Evolutionary conservation across 2,329 filamentous ascomycete species (phyloP).

Genomic region (Beauveria bassiana): DNA sequence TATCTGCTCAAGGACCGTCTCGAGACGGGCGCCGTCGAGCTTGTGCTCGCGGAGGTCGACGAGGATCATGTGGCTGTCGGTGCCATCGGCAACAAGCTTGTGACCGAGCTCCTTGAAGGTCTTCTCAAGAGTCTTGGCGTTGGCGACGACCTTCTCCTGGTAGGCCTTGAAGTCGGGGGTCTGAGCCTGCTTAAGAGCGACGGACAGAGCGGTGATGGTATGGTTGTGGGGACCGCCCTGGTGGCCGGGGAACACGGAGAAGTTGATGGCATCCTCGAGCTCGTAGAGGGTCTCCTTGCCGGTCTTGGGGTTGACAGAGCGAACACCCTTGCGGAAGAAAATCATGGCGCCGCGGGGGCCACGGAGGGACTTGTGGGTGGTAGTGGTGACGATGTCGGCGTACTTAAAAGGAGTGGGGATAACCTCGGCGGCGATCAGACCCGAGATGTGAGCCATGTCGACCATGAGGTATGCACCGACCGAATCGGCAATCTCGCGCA

Average conservation of each 20-base stretch:
- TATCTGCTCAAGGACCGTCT: slow-evolving; percentile 93
- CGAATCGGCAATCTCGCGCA: slow-evolving; percentile 91
- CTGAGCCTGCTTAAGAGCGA: slow-evolving; percentile 90
- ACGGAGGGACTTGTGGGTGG: slow-evolving; percentile 97
- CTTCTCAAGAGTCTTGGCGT: slow-evolving; percentile 83
- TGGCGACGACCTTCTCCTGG: slow-evolving; percentile 85
- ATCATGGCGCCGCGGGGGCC: slow-evolving; percentile 99
- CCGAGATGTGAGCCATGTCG: slow-evolving; percentile 98
- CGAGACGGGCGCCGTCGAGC: slow-evolving; percentile 89
- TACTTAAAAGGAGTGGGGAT: slow-evolving; percentile 88
- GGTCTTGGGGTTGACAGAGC: slow-evolving; percentile 81
- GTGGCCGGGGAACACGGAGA: slow-evolving; percentile 97
- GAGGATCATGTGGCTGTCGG: slow-evolving; percentile 96
- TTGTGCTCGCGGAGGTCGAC: slow-evolving; percentile 81
- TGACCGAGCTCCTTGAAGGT: slow-evolving; percentile 82
- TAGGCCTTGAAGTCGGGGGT: slow-evolving; percentile 87
- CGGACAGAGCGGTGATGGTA: slow-evolving; percentile 94
- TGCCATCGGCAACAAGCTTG: slow-evolving; percentile 91
- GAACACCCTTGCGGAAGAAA: slow-evolving; percentile 97
- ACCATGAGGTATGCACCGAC: slow-evolving; percentile 92
- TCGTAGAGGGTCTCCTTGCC: slow-evolving; percentile 89
- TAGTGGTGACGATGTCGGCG: slow-evolving; percentile 95
- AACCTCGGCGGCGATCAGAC: slow-evolving; percentile 84
- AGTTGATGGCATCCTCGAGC: slow-evolving; percentile 93
- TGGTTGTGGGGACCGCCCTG: slow-evolving; percentile 99